Evolutionary conservation across 2,329 filamentous ascomycete genomes (phyloP).

Genomic region (Cercospora sesami): DNA sequence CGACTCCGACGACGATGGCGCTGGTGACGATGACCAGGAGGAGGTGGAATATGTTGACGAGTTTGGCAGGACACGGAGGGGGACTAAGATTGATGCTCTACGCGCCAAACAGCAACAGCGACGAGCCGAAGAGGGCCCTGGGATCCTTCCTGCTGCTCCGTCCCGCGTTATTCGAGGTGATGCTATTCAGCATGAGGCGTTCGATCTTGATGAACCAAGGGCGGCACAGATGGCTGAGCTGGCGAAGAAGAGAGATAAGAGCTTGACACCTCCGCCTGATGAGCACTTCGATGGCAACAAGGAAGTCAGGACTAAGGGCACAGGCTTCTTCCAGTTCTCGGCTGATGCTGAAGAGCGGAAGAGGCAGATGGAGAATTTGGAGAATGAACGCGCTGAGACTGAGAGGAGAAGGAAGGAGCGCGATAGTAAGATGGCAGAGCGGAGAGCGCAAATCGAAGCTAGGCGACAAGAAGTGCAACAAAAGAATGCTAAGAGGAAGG

Average conservation of each 20-base stretch:
- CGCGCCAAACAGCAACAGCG: constrained; percentile 57
- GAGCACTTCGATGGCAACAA: constrained; percentile 81
- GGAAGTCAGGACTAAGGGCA: constrained; percentile 84
- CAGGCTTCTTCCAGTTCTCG: constrained; percentile 89
- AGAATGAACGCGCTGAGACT: constrained; percentile 66
- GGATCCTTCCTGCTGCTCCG: constrained; percentile 67
- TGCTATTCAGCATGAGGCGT: constrained; percentile 78
- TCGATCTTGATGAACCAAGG: constrained; percentile 68
- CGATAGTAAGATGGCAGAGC: constrained; percentile 54
- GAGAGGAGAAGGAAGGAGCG: constrained; percentile 61
- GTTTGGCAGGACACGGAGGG: constrained; percentile 77
- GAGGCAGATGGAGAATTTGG: constrained; percentile 74
- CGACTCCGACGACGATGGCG: constrained; percentile 44
- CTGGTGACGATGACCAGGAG: constrained; percentile 50
- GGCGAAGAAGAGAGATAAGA: constrained; percentile 74
- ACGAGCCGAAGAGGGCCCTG: constrained; percentile 65
- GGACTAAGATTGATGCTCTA: constrained; percentile 69
- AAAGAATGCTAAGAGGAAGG: constrained; percentile 58
- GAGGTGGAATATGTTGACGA: constrained; percentile 89
- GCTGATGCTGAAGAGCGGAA: constrained; percentile 67
- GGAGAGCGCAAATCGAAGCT: constrained; percentile 56
- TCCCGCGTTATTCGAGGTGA: constrained; percentile 78
- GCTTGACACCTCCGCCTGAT: constrained; percentile 74
- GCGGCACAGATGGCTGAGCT: constrained; percentile 73
- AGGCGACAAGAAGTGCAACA: constrained; percentile 27